Percentiles rank a stretch among this genome's conserved stretches.
These are phyloP conservation scores for Chloropicon primus DNA, from an alignment of 139 green algal genomes.

Conservation along the genomic window DNA sequence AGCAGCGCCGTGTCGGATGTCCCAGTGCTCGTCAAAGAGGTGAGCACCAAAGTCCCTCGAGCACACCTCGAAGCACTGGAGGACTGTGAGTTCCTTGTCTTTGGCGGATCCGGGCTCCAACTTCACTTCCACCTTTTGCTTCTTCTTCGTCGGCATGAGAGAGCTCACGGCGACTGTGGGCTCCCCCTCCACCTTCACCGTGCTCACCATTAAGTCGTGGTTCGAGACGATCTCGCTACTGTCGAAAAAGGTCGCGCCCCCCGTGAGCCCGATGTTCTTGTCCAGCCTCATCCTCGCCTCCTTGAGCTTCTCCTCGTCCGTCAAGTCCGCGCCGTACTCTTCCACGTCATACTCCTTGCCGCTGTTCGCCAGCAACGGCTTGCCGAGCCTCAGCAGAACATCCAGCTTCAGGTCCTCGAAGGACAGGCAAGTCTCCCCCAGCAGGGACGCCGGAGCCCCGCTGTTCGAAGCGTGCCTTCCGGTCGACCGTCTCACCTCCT, in stretches of 20 bases:
- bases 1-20: not conserved
- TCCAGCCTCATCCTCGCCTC: not conserved
- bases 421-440: not conserved
- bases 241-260: not conserved
- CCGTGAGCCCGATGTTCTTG: not conserved
- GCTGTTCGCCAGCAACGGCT: not conserved
- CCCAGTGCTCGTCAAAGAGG: not conserved
- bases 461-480: not conserved
- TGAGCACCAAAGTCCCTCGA: not conserved
- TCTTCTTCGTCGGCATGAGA: not conserved
- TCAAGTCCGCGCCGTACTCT: not conserved
- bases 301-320: not conserved
- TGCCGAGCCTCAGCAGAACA: not conserved
- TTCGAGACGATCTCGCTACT: not conserved
- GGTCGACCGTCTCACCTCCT: not conserved
- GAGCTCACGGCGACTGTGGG: not conserved
- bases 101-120: not conserved
- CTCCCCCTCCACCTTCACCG: not conserved
- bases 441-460: not conserved
- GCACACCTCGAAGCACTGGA: not conserved
- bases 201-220: not conserved
- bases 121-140: not conserved
- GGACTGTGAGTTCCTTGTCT: not conserved
- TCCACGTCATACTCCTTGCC: not conserved
- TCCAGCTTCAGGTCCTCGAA: not conserved